Base-by-base conservation (phyloP, 805 yeast species). In the Cyberlindnera euphorbiae region DNA sequence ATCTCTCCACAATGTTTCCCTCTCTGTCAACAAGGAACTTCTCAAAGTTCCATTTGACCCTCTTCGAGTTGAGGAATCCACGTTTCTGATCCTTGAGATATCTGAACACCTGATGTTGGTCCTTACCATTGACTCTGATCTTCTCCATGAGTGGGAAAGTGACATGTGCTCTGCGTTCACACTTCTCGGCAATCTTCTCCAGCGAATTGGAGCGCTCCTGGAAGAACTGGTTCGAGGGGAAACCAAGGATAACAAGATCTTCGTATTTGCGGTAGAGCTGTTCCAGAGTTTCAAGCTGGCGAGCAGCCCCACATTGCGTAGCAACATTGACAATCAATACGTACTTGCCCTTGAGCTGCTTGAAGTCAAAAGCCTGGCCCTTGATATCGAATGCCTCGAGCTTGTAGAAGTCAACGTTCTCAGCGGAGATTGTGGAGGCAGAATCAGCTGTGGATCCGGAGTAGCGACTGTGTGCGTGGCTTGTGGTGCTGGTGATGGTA, bases 141-240 rank as follows among this genome's bases (percentile, higher is more conserved):
- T 85, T 86, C 55, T 71, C 67, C 74, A 86, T 69, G 26, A 86
- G 71, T 18, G 93, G 93, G 78, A 86, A 86, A n/a, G 77, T 64
- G 30, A 83, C 93, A 35, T 89, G 86, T 58, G 72, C 85, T 62
- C 79, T 82, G 48, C 71, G 55, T 29, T 74, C 62, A 62, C 96
- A 88, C 64, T 82, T 83, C 15, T 76, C 78, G 46, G 86, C 85
- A 52, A 83, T 88, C 38, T 77, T 73, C 33, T 73, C 77, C 3
- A 73, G 54, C 4, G 79, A 79, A 48, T 93, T 81, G 62, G 36
- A 10, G 13, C 89, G 85, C 67, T 93, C 82, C 50, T 74, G 65
- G 17, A 82, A 89, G 57, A 88, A 88, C 58, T 87, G 96, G 63
- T 86, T 84, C 62, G 96, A 85, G 22, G 97, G 97, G 72, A 88